Conservation (phyloP, 202 grass and related monocot species). For the Dendrocalamus latiflorus region DNA sequence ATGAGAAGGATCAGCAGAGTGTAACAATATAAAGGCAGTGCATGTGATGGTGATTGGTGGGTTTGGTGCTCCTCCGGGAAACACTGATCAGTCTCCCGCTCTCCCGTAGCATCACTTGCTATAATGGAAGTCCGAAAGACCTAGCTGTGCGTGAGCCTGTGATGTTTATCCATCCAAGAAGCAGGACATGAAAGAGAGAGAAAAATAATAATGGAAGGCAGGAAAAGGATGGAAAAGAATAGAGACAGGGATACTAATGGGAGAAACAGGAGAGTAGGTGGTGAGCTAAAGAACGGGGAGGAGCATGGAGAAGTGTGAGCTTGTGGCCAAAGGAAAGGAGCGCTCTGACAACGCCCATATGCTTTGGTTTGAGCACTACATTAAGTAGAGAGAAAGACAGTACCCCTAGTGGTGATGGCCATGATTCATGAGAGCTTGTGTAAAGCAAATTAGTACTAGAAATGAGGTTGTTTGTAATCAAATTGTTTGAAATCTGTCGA, state of each 20-base stretch:
- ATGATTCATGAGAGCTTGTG: conserved; percentile 39
- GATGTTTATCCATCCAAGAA: conserved; percentile 47
- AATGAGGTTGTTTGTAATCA: conserved; percentile 27
- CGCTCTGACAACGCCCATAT: conserved; percentile 51
- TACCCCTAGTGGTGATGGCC: conserved; percentile 16
- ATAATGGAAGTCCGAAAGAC: conserved; percentile 37
- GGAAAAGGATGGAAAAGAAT: conserved; percentile 29
- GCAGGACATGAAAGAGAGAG: conserved; percentile 5
- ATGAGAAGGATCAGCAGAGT: conserved; percentile 34
- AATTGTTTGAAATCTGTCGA: conserved; percentile 8
- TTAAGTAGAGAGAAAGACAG: conserved; percentile 38
- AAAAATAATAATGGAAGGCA: too few species aligned
- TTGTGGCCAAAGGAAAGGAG: conserved; percentile 49
- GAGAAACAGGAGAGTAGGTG: conserved; percentile 39
- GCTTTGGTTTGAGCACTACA: conserved; percentile 47
- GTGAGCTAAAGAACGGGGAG: conserved; percentile 24
- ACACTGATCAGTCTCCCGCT: conserved; percentile 30
- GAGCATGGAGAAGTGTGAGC: conserved; percentile 54
- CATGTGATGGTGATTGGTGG: conserved; percentile 44
- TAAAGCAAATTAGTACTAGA: conserved; percentile 23
- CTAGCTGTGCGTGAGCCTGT: conserved; percentile 24
- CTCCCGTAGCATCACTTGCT: conserved; percentile 36
- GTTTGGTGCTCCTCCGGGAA: conserved; percentile 48
- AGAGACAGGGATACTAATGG: conserved; percentile 31
- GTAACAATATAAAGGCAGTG: conserved; percentile 47